phyloP scores from a whole-genome alignment of 1,284 basidiomycete genomes.

The Puccinia hordei region DNA sequence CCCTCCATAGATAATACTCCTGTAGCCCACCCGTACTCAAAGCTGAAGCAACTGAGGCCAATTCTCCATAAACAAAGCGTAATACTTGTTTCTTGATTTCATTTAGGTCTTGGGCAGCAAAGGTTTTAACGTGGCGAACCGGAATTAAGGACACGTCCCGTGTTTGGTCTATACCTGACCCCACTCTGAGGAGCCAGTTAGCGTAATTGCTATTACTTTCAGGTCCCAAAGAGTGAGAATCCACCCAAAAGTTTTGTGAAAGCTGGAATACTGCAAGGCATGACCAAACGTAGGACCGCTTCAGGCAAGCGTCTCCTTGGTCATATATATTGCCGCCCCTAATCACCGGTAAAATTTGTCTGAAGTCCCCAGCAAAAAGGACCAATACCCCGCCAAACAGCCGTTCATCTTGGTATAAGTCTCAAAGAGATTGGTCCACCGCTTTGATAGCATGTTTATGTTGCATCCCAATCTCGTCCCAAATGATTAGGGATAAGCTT shows the following conservation, averaged over 20 bases:
- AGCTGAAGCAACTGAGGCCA: too few relatives aligned
- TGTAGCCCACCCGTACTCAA: too few relatives aligned
- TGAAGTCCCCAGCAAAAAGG: slow-evolving; percentile 15
- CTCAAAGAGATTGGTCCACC: slow-evolving; percentile 6
- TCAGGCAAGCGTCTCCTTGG: not conserved
- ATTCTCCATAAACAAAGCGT: too few relatives aligned
- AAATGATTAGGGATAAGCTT: slow-evolving; percentile 21
- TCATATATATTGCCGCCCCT: not conserved
- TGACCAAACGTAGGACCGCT: not conserved
- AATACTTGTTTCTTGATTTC: too few relatives aligned
- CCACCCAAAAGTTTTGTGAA: not conserved
- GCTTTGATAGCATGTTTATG: not conserved
- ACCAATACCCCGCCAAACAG: not conserved
- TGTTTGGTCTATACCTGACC: not conserved
- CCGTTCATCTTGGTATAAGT: not conserved
- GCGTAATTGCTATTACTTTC: not conserved
- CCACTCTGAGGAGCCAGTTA: not conserved
- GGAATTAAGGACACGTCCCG: not conserved
- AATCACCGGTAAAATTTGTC: slow-evolving; percentile 17
- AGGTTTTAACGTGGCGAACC: too few relatives aligned
- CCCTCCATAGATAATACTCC: too few relatives aligned
- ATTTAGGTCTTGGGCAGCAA: too few relatives aligned
- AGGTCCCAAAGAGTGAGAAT: not conserved
- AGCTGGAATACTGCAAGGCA: not conserved
- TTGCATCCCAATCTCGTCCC: slow-evolving; percentile 46